Conservation (phyloP, 1,284 basidiomycete species). For the Naganishia albida region DNA sequence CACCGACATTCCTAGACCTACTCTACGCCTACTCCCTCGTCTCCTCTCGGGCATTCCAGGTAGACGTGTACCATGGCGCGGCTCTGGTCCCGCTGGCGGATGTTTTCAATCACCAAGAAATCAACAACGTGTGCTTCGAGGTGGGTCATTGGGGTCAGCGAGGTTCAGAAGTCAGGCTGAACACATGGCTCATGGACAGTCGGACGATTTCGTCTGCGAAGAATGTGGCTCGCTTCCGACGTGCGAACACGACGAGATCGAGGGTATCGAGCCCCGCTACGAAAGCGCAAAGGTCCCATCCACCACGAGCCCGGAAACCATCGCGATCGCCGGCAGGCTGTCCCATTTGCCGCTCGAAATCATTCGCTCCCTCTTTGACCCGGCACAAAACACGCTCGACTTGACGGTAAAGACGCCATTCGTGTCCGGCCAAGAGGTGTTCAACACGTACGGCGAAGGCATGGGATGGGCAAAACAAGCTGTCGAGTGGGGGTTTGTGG, state of each 20-base stretch:
- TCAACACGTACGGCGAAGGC: constrained; percentile 77
- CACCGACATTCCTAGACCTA: constrained; percentile 60
- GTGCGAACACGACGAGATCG: constrained; percentile 68
- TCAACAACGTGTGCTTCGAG: constrained; percentile 75
- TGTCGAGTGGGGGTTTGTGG: constrained; percentile 70
- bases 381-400: constrained; percentile 29
- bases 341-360: constrained; percentile 38
- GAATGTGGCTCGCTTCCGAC: constrained; percentile 71
- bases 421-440: constrained; percentile 65
- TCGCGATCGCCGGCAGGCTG: constrained; percentile 37
- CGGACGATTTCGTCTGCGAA: constrained; percentile 79
- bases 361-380: constrained; percentile 23
- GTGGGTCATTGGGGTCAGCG: constrained; percentile 57
- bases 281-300: neutral
- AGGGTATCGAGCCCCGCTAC: neutral
- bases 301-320: neutral
- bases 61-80: constrained; percentile 80
- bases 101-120: constrained; percentile 78
- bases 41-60: constrained; percentile 80
- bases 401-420: constrained; percentile 43
- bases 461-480: constrained; percentile 71
- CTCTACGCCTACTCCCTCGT: constrained; percentile 75
- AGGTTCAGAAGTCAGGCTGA: too few relatives aligned
- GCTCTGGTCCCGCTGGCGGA: constrained; percentile 89
- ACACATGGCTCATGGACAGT: too few relatives aligned